Evolutionary conservation across 2,329 filamentous ascomycete species (phyloP).

Genomic region (Cercospora citrullina): DNA sequence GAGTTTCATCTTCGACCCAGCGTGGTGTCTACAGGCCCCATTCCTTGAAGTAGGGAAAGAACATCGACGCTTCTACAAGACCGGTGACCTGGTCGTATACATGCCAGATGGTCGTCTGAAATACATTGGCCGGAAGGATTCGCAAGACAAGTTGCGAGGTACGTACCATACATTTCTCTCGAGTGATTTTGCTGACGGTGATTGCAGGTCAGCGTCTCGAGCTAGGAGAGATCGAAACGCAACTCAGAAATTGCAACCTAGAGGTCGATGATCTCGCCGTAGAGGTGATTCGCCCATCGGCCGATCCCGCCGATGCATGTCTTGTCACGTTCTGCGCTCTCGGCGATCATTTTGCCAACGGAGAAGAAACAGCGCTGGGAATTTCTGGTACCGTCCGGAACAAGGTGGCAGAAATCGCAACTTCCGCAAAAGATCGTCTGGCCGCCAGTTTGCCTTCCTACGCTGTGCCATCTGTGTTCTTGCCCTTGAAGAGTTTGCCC

Average conservation of each 20-base stretch:
- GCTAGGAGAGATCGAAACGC: neutral
- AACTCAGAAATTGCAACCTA: neutral
- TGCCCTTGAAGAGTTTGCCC: neutral
- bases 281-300: neutral
- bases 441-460: neutral
- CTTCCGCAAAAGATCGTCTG: neutral
- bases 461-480: neutral
- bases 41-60: neutral
- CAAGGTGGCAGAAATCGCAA: neutral
- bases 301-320: neutral
- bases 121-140: neutral
- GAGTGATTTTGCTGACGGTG: neutral
- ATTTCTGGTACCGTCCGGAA: neutral
- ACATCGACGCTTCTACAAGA: neutral
- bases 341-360: neutral
- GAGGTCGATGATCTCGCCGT: neutral
- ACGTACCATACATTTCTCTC: neutral
- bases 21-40: neutral
- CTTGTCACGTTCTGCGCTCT: neutral
- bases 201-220: neutral
- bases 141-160: neutral
- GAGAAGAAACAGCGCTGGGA: neutral
- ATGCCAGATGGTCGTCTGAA: neutral
- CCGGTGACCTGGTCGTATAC: neutral
- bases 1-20: neutral